A percentile compares a stretch with the other conserved stretches of the same genome.
Conservation (phyloP, 1,284 basidiomycete species). For the Boletus sp. region DNA sequence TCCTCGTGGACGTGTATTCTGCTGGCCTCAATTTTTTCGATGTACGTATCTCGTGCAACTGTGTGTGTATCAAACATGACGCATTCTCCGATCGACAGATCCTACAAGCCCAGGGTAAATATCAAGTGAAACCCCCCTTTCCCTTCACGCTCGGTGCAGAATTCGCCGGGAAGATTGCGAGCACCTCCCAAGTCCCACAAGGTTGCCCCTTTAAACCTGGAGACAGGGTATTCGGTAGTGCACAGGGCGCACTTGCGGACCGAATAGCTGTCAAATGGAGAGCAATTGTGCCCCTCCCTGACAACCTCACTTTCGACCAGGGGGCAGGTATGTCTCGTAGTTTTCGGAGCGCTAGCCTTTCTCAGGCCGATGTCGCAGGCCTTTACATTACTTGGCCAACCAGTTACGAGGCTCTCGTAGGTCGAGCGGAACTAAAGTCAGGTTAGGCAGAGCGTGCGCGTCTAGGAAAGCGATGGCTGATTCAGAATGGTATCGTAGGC, state of each 20-base stretch:
- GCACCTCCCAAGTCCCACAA: constrained; percentile 75
- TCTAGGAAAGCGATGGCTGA: constrained; percentile 10
- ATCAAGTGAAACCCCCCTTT: constrained; percentile 79
- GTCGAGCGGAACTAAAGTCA: constrained; percentile 74
- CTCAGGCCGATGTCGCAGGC: constrained; percentile 38
- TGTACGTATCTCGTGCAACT: constrained; percentile 37
- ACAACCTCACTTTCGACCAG: constrained; percentile 64
- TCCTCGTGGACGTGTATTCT: constrained; percentile 82
- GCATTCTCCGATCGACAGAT: constrained; percentile 46
- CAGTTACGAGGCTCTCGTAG: constrained; percentile 84
- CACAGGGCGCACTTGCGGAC: constrained; percentile 80
- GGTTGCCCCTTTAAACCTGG: constrained; percentile 82
- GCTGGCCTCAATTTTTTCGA: constrained; percentile 82
- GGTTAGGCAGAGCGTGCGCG: constrained; percentile 40
- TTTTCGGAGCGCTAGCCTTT: constrained; percentile 37
- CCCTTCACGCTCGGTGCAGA: constrained; percentile 86
- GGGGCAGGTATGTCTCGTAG: constrained; percentile 46
- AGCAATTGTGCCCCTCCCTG: constrained; percentile 57
- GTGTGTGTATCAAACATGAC: not conserved
- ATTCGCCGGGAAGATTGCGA: constrained; percentile 79
- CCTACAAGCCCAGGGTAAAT: constrained; percentile 84
- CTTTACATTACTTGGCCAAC: constrained; percentile 87
- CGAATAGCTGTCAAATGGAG: constrained; percentile 56
- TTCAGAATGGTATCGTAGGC: constrained; percentile 41
- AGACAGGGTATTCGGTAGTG: constrained; percentile 88